Percentiles rank a stretch among this genome's conserved stretches.
Conservation (phyloP, 441 rosid species). For the Adansonia grandidieri region DNA sequence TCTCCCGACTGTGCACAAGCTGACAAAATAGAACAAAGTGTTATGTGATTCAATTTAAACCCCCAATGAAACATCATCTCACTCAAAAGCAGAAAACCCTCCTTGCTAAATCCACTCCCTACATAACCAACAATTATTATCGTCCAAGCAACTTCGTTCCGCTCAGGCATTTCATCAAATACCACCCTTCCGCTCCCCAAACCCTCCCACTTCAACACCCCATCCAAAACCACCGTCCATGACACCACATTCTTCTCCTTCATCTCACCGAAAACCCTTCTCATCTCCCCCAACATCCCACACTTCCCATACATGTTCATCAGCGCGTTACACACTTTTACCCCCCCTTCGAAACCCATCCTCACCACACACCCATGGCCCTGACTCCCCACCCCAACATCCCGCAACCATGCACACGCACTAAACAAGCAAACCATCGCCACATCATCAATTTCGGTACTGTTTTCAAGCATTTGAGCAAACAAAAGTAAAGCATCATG, state of each 20-base stretch:
- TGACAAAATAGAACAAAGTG: constrained; percentile 66
- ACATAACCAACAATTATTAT: constrained; percentile 69
- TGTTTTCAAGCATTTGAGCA: constrained; percentile 46
- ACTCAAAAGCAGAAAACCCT: constrained; percentile 50
- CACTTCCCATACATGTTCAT: constrained; percentile 62
- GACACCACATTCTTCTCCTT: constrained; percentile 63
- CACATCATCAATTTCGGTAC: constrained; percentile 34
- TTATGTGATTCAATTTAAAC: constrained; percentile 48
- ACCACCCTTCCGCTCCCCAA: constrained; percentile 12
- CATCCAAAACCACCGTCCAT: constrained; percentile 72
- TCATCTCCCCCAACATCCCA: constrained; percentile 45
- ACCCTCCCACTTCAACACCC: constrained; percentile 35
- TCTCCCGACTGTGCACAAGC: constrained; percentile 81
- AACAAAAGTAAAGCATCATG: constrained; percentile 47
- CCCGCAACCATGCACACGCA: constrained; percentile 30
- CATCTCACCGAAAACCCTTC: constrained; percentile 48
- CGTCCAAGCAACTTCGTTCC: constrained; percentile 76
- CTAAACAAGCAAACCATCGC: constrained; percentile 19
- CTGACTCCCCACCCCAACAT: constrained; percentile 55
- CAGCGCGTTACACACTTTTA: constrained; percentile 60
- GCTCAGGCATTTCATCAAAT: constrained; percentile 73
- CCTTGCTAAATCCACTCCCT: constrained; percentile 56
- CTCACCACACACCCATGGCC: constrained; percentile 63
- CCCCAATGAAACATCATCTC: constrained; percentile 50
- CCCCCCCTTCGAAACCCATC: constrained; percentile 47